A percentile compares a stretch with the other conserved stretches of the same genome.
These are phyloP conservation scores for Malus hybrid DNA, from an alignment of 331 rosid species.

Conservation along the genomic window DNA sequence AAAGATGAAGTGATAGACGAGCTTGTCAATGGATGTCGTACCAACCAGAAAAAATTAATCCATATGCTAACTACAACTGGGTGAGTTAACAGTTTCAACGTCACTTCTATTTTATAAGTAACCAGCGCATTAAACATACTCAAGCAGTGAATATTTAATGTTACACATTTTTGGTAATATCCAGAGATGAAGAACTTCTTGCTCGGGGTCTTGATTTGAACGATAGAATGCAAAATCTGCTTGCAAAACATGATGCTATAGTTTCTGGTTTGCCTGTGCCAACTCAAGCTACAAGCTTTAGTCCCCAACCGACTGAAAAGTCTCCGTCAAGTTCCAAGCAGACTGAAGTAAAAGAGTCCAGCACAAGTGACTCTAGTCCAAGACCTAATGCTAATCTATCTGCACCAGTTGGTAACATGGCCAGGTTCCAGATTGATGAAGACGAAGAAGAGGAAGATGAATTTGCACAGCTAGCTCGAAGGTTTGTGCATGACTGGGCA, in stretches of 20 bases:
- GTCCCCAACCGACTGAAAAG: slow-evolving; percentile 35
- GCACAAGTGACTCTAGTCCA: slow-evolving; percentile 31
- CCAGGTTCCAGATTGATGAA: slow-evolving; percentile 42
- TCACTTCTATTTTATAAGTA: neutral
- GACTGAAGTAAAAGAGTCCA: slow-evolving; percentile 34
- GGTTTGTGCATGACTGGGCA: slow-evolving; percentile 34
- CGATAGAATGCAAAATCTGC: slow-evolving; percentile 75
- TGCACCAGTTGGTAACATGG: slow-evolving; percentile 20
- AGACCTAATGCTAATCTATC: slow-evolving; percentile 39
- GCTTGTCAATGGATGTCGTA: slow-evolving; percentile 76
- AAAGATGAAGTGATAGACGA: slow-evolving; percentile 89
- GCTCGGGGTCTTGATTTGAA: slow-evolving; percentile 88
- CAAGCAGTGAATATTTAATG: slow-evolving; percentile 8
- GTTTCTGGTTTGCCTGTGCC: slow-evolving; percentile 78
- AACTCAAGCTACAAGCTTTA: slow-evolving; percentile 35
- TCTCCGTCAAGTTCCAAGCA: slow-evolving; percentile 39
- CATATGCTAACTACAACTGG: slow-evolving; percentile 96
- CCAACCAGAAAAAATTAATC: slow-evolving; percentile 90
- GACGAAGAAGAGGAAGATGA: slow-evolving; percentile 92
- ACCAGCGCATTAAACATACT: neutral
- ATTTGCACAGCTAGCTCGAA: slow-evolving; percentile 92
- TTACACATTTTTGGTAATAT: slow-evolving; percentile 7
- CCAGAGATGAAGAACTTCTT: slow-evolving; percentile 92
- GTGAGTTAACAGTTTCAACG: slow-evolving; percentile 36
- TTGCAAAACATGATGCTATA: slow-evolving; percentile 85